Evolutionary conservation across 148 eudicot genomes (phyloP), one percentile per base, ranked within the genome.

Genomic region (Cornus suecica): DNA sequence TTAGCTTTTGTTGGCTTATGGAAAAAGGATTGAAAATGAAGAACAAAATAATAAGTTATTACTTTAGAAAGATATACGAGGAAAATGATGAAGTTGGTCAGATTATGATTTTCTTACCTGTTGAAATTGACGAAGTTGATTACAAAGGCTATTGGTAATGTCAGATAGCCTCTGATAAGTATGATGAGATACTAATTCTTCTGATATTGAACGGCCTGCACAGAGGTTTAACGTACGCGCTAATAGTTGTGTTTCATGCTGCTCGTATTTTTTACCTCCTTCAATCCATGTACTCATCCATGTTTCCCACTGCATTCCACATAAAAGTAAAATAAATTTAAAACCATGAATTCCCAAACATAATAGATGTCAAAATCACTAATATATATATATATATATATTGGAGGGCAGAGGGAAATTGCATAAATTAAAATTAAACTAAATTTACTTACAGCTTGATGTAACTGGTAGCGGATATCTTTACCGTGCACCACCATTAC

Each of bases 281-380:
- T 76, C 85, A 86, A 83, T 86, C 97, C 91, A 90, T 70, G 66
- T 82, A 75, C 77, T 73, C 68, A 92, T 77, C 97, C 95, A 92
- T 71, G 74, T 84, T n/a, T 71, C 84, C 94, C 97, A 91, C 98
- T 94, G 45, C 20, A 29, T 3, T 8, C 58, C 54, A 11, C 25
- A 18, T 26, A 14, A 5, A 29, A 13, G n/a, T n/a, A n/a, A n/a
- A n/a, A n/a, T n/a, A n/a, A n/a, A n/a, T n/a, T n/a, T n/a, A n/a
- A 41, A 23, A 31, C 4, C 16, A 64, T 3, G 1, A 27, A 30
- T n/a, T 37, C 6, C 6, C 25, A 42, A 32, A 69, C 14, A 29
- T 29, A 29, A 45, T 1, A 60, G 2, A 77, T 14, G 16, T 52
- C 4, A 30, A 29, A 61, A 66, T 28, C 32, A 60, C 29, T 13